Base-by-base conservation (phyloP, 257 asterid genomes). In the Plantago elongata region DNA sequence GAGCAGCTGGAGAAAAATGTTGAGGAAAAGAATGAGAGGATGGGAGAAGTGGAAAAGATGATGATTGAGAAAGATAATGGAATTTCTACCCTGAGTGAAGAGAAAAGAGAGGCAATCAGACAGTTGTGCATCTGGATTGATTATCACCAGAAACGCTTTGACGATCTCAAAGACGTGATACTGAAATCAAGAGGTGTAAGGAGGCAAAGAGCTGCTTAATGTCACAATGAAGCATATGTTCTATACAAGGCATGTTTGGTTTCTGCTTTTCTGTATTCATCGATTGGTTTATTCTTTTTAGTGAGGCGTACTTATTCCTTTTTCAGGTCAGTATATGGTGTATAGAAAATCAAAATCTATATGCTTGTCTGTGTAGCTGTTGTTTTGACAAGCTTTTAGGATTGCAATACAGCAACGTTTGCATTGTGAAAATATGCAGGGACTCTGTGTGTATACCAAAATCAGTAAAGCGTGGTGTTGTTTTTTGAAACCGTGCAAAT, bases 41-140 rank as follows among this genome's bases (percentile, higher is more conserved):
- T 84, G 74, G 83, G 65, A 54, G 83, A 79, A 68, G 14, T 82
- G 69, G 80, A 86, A 45, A 56, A 45, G 64, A 78, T 67, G 74
- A 71, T 86, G 78, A 78, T 76, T 73, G 94, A 81, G 69, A 86
- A 77, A 62, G 87, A 81, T 29, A 72, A 67, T 37, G 90, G 83
- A 68, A 62, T 86, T 9, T 72, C 68, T 68, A 82, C 68, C 67
- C 69, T 93, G 43, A 69, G 80, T 5, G 96, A 83, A 77, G 95
- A 87, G 83, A 93, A 93, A 74, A 72, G 76, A 55, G 96, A 89
- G 68, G 99, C 86, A 9, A 93, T 89, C 73, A 79, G 83, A 61
- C 94, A 93, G 66, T 50, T 93, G 69, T 85, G 95, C 72, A 69
- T 82, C 1, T 71, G 79, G 88, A 87, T 87, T 9, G 99, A 93